Conservation (phyloP, 352 stramenopile genomes). For the Globisporangium okanoganense region DNA sequence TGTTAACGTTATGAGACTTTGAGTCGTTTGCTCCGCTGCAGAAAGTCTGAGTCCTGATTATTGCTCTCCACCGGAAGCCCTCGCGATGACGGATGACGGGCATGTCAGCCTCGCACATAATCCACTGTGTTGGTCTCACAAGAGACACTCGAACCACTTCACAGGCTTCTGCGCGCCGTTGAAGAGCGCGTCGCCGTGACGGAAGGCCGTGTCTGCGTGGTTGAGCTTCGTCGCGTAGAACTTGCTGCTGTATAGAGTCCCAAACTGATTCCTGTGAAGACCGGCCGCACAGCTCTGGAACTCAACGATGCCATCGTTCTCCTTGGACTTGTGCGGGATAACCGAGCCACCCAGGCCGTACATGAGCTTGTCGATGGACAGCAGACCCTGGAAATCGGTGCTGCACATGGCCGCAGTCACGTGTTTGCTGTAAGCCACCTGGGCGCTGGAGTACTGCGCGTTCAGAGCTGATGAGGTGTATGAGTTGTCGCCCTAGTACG, state of each 20-base stretch:
- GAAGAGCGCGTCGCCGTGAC: constrained; percentile 46
- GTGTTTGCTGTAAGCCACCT: constrained; percentile 23
- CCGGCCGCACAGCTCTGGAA: constrained; percentile 47
- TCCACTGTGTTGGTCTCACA: no score
- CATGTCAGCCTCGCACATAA: no score
- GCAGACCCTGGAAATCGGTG: constrained; percentile 26
- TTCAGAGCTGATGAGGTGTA: constrained; percentile 18
- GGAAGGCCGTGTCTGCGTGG: constrained; percentile 57
- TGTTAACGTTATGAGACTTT: no score
- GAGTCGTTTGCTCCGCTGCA: no score
- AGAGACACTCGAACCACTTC: constrained; percentile 68
- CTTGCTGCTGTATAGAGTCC: constrained; percentile 27
- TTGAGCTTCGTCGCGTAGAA: constrained; percentile 65
- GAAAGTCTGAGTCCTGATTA: no score
- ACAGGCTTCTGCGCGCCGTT: constrained; percentile 43
- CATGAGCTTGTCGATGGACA: constrained; percentile 27
- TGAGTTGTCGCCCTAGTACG: constrained; percentile 26
- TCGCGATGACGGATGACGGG: background rate
- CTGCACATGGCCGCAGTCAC: constrained; percentile 42
- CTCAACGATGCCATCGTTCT: constrained; percentile 35
- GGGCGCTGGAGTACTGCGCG: constrained; percentile 24
- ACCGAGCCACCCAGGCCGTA: constrained; percentile 17
- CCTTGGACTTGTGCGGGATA: constrained; percentile 14
- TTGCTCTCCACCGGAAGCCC: no score
- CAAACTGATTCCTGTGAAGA: constrained; percentile 32